These are phyloP conservation scores for Moesziomyces sp. DNA, from an alignment of 1,284 basidiomycete genomes.

Conservation along the genomic window DNA sequence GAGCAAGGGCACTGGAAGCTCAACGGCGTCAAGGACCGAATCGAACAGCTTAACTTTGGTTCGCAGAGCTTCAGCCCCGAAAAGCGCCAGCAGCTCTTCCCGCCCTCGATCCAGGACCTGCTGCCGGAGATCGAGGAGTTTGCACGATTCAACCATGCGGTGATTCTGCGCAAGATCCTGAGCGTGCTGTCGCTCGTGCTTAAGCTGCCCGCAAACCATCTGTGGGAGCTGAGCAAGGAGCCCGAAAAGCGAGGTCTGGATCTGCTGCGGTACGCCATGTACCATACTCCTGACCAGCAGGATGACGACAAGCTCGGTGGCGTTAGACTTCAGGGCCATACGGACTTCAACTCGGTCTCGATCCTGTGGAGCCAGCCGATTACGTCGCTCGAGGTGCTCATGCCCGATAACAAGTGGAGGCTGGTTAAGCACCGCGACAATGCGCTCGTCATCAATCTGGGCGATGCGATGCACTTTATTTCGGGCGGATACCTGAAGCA, in stretches of 20 bases:
- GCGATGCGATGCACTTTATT: constrained; percentile 65
- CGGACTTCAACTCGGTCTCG: constrained; percentile 69
- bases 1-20: constrained; percentile 69
- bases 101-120: constrained; percentile 49
- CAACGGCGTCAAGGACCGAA: constrained; percentile 67
- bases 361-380: constrained; percentile 70
- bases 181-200: constrained; percentile 69
- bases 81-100: constrained; percentile 46
- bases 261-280: constrained; percentile 69
- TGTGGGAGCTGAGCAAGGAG: constrained; percentile 69
- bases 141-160: constrained; percentile 66
- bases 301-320: constrained; percentile 68
- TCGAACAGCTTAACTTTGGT: constrained; percentile 70
- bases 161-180: constrained; percentile 69
- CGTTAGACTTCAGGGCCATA: constrained; percentile 69
- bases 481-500: constrained; percentile 65
- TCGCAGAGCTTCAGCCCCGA: constrained; percentile 58
- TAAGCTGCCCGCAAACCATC: constrained; percentile 69
- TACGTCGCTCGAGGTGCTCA: constrained; percentile 69
- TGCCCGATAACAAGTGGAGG: constrained; percentile 68
- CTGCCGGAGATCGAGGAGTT: constrained; percentile 69
- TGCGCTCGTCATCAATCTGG: constrained; percentile 64
- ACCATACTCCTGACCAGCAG: constrained; percentile 67
- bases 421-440: constrained; percentile 68
- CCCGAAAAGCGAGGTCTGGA: constrained; percentile 69